Base-by-base conservation (phyloP, 176 grass and related monocot species). In the Carex parvula region DNA sequence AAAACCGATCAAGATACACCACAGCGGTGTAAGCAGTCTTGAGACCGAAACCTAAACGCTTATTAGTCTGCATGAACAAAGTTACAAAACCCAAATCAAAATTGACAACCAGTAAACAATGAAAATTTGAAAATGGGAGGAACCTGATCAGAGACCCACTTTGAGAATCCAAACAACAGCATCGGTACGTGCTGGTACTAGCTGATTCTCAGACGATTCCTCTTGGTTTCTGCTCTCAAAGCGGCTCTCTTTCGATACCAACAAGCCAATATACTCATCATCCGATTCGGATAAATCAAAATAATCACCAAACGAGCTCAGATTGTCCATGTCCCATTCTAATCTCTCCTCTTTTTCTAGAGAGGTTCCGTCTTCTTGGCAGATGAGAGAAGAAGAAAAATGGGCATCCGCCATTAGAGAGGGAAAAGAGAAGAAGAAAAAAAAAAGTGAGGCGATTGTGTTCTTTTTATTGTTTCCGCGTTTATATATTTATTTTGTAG, bases 1-100 rank as follows among this genome's bases (percentile, higher is more conserved):
- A 8, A 75, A 98, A 98, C n/a, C 88, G 93, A 85, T 99, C 96
- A 86, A 99, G 55, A 78, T 99, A 99, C 1, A 84, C 87, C 30
- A 92, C 91, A 14, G 96, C 96, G 4, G 90, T 70, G 87, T 92
- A 99, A 15, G 93, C 96, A 3, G 96, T 99, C 85, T 85, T 89
- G 48, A 71, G 50, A 76, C 91, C n/a, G 72, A 92, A 92, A 37
- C 66, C 80, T 65, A 99, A 88, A 55, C 55, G 77, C 30, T 58
- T 86, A 33, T 82, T 86, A 29, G 80, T 86, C 96, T 95, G 92
- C 81, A 76, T 39, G 13, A 35, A 87, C 4, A 70, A 48, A 48
- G 37, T 39, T 39, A 44, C 46, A 58, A 52, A 3, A 57, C 48
- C 0, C 30, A 8, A 5, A 39, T 41, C 18, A 17, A 55, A 35